Evolutionary conservation across 129 eudicot species (phyloP).

Genomic region (Artemisia annua): DNA sequence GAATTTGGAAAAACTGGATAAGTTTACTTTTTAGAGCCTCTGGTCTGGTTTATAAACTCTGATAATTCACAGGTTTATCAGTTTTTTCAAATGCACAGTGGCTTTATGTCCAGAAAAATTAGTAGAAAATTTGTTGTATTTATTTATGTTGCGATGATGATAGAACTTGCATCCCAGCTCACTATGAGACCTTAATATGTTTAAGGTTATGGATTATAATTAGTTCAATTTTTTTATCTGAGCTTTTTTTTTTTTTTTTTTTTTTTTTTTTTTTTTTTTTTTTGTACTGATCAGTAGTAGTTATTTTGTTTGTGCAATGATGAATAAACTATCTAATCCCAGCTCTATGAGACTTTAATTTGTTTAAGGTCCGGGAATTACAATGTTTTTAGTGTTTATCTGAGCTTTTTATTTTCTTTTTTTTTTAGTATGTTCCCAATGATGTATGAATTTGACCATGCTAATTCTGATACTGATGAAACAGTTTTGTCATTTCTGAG

Average conservation of each 20-base stretch:
- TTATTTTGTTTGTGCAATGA: constrained; percentile 18
- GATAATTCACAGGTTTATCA: too few species aligned
- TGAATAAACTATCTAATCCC: constrained; percentile 43
- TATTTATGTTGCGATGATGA: constrained; percentile 29
- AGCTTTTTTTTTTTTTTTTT: not conserved
- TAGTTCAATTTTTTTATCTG: constrained; percentile 30
- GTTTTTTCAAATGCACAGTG: too few species aligned
- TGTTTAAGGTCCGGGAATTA: constrained; percentile 38
- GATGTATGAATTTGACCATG: constrained; percentile 34
- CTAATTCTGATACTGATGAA: constrained; percentile 42
- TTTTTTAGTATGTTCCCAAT: constrained; percentile 7
- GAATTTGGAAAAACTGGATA: too few species aligned
- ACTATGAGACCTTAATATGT: constrained; percentile 44
- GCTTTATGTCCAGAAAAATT: too few species aligned
- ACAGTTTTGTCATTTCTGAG: constrained; percentile 29
- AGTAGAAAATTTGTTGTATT: too few species aligned
- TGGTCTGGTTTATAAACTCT: too few species aligned
- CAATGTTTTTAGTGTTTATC: constrained; percentile 40
- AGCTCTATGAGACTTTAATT: constrained; percentile 47
- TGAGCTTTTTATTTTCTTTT: constrained; percentile 12
- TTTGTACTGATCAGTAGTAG: too few species aligned
- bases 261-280: too few species aligned
- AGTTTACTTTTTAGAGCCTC: too few species aligned
- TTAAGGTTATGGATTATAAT: constrained; percentile 38
- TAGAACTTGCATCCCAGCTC: constrained; percentile 50